Conservation (phyloP, 805 yeast species). For the Ogataea trehaloabstinens region DNA sequence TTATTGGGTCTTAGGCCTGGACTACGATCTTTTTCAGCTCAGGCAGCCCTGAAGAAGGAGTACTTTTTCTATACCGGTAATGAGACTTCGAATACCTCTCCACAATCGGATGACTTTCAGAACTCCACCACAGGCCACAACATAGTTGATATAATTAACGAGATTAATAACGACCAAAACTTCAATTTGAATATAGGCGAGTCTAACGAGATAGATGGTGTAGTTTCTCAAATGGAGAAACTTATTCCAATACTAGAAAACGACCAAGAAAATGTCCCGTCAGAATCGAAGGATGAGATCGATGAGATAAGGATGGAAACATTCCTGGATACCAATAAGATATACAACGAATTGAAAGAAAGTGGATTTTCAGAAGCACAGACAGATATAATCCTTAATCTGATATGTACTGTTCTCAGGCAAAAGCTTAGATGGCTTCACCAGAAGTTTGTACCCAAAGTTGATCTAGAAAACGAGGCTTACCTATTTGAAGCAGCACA, state of each 20-base stretch:
- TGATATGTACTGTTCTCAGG: constrained; percentile 35
- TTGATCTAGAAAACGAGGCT: constrained; percentile 82
- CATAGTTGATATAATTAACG: constrained; percentile 27
- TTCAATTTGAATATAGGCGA: constrained; percentile 14
- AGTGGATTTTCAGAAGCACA: constrained; percentile 64
- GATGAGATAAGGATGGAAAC: constrained; percentile 29
- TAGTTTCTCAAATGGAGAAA: constrained; percentile 12
- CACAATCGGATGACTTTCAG: constrained; percentile 8
- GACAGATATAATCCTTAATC: constrained; percentile 54
- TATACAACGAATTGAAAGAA: constrained; percentile 48
- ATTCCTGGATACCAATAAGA: constrained; percentile 61
- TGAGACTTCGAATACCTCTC: not conserved
- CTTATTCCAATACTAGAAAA: constrained; percentile 10
- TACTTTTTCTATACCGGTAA: constrained; percentile 1
- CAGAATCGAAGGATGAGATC: constrained; percentile 2
- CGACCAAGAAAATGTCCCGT: not conserved
- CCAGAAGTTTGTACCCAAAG: constrained; percentile 46
- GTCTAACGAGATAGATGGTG: constrained; percentile 7
- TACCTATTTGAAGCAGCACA: constrained; percentile 91
- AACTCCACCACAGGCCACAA: constrained; percentile 22
- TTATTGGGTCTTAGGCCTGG: no score
- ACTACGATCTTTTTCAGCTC: no score
- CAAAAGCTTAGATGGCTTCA: constrained; percentile 45
- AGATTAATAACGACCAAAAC: constrained; percentile 27
- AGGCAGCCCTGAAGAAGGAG: not conserved